Evolutionary conservation across 2,329 filamentous ascomycete species (phyloP).

Genomic region (Ceratocystis colombiana): DNA sequence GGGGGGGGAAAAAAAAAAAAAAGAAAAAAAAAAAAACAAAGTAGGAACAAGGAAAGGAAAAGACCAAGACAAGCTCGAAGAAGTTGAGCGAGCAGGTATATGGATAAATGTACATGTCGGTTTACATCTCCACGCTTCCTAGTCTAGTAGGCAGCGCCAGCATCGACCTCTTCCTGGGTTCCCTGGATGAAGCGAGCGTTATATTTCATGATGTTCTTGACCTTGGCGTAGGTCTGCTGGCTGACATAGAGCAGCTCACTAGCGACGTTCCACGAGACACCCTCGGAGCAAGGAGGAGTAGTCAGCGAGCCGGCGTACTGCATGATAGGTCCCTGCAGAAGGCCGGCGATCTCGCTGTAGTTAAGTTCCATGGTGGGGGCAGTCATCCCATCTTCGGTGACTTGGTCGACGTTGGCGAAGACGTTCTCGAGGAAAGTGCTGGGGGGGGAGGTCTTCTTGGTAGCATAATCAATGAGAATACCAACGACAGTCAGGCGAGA

Average conservation of each 20-base stretch:
- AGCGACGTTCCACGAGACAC: conserved; percentile 45
- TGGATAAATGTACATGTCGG: neutral
- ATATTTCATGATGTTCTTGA: conserved; percentile 46
- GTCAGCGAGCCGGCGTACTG: conserved; percentile 50
- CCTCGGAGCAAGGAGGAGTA: conserved; percentile 52
- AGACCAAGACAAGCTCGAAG: neutral
- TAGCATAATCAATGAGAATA: conserved; percentile 33
- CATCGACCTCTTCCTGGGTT: conserved; percentile 25
- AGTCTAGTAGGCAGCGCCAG: neutral
- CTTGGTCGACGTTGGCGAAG: conserved; percentile 32
- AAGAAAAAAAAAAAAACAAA: neutral
- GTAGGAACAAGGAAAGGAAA: neutral
- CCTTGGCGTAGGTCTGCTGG: conserved; percentile 41
- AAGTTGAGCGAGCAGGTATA: neutral
- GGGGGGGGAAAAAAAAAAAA: neutral
- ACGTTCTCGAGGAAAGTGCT: conserved; percentile 33
- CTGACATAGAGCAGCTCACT: conserved; percentile 40
- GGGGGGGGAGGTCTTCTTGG: conserved; percentile 23
- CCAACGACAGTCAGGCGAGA: conserved; percentile 33
- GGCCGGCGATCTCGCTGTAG: conserved; percentile 35
- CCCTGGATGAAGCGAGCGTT: conserved; percentile 48
- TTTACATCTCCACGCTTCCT: neutral
- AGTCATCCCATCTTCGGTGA: conserved; percentile 31
- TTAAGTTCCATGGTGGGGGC: conserved; percentile 35
- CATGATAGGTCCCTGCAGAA: conserved; percentile 31